Evolutionary conservation across 306 rosid genomes (phyloP).

Genomic region (Malus asiatica): DNA sequence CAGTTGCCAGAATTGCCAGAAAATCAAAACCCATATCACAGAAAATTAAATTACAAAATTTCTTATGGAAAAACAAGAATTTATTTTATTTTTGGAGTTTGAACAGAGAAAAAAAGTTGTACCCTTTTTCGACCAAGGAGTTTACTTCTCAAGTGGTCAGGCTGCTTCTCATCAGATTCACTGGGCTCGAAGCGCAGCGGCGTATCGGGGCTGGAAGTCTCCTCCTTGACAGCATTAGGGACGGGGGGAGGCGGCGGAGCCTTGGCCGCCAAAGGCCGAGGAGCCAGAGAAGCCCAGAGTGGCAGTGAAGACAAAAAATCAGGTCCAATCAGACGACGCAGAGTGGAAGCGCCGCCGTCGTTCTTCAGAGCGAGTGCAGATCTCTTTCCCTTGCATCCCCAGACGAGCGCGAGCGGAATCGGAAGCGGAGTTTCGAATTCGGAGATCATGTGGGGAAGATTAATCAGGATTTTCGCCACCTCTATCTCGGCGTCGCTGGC

Average conservation of each 20-base stretch:
- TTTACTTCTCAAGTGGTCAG: conserved; percentile 13
- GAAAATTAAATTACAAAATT: background rate
- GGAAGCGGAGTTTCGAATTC: background rate
- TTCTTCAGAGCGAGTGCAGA: conserved; percentile 19
- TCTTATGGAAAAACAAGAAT: background rate
- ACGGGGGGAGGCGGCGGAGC: background rate
- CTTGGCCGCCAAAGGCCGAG: background rate
- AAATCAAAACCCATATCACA: background rate
- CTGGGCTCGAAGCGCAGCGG: conserved; percentile 44
- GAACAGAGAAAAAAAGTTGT: background rate
- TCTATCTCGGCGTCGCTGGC: conserved; percentile 18
- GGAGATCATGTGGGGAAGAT: conserved; percentile 5
- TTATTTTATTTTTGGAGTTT: too few species aligned
- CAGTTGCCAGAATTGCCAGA: background rate
- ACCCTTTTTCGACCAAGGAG: conserved; percentile 34
- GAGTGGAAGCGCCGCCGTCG: background rate
- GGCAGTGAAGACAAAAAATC: background rate
- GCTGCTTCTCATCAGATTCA: conserved; percentile 48
- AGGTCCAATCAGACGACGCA: background rate
- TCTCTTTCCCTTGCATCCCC: conserved; percentile 49
- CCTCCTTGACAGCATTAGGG: conserved; percentile 4
- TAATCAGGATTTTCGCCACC: conserved; percentile 28
- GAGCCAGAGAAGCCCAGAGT: background rate
- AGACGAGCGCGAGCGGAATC: background rate
- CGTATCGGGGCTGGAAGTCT: conserved; percentile 41